phyloP scores from a whole-genome alignment of 73 alveolate genomes.

The Uronychia setigera region DNA sequence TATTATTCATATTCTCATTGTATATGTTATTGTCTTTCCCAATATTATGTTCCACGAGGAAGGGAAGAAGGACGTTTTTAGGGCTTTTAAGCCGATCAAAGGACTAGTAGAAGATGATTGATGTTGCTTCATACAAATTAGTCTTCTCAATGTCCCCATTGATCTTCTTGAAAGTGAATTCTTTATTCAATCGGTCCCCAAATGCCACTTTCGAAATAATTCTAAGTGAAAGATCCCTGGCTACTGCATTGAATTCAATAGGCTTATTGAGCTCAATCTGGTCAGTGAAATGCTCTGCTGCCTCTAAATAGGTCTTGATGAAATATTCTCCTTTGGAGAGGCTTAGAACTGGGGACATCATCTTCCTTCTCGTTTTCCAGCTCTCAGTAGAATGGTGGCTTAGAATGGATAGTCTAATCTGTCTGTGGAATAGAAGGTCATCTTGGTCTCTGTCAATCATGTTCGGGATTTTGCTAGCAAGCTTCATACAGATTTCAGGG shows the following conservation, averaged over 20 bases:
- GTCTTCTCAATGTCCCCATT: neutral
- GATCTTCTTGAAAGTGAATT: neutral
- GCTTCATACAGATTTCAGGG: neutral
- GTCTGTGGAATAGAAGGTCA: neutral
- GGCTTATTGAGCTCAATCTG: neutral
- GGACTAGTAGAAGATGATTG: neutral
- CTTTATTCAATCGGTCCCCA: neutral
- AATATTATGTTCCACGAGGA: neutral
- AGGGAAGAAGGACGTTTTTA: neutral
- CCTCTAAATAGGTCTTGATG: neutral
- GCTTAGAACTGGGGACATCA: neutral
- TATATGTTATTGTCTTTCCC: neutral
- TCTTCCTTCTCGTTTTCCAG: neutral
- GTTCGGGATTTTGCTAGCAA: neutral
- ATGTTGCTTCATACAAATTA: neutral
- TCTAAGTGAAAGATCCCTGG: neutral
- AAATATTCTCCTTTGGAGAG: neutral
- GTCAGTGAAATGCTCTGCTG: neutral
- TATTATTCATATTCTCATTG: neutral
- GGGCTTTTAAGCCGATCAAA: neutral
- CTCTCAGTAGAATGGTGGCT: neutral
- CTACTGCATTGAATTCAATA: neutral
- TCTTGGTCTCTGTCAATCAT: neutral
- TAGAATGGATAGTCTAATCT: neutral
- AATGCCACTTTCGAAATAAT: neutral